Conservation (phyloP, 1,284 basidiomycete species). For the Sanghuangporus weigelae region DNA sequence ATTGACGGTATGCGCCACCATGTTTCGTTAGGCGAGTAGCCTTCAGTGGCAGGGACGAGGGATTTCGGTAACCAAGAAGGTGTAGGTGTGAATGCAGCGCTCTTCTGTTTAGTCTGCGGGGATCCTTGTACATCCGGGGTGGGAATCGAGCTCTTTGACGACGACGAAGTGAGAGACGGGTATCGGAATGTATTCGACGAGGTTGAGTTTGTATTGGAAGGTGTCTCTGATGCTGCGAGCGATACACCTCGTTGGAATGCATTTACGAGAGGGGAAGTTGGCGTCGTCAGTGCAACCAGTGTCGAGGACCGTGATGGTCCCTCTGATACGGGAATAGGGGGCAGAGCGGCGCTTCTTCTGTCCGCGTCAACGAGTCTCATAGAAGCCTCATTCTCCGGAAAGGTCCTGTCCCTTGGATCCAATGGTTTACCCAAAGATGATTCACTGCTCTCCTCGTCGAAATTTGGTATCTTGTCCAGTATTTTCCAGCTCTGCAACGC, state of each 20-base stretch:
- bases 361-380: slow-evolving; percentile 1
- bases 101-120: neutral
- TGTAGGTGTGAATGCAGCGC: neutral
- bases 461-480: slow-evolving; percentile 7
- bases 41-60: neutral
- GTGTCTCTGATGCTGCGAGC: neutral
- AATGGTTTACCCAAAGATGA: slow-evolving; percentile 4
- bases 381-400: neutral
- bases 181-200: slow-evolving; percentile 9
- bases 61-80: neutral
- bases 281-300: neutral
- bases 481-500: slow-evolving; percentile 9
- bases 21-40: neutral
- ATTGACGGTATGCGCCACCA: slow-evolving; percentile 10
- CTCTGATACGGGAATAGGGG: neutral
- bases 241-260: slow-evolving; percentile 6
- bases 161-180: slow-evolving; percentile 5
- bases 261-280: slow-evolving; percentile 2
- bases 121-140: neutral
- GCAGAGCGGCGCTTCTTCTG: slow-evolving; percentile 5
- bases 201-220: neutral
- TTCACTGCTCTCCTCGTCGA: slow-evolving; percentile 7
- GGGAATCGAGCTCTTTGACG: slow-evolving; percentile 3
- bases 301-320: neutral
- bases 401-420: neutral